Evolutionary conservation across 2,329 filamentous ascomycete genomes (phyloP), one percentile per base, ranked within the genome.

Genomic region (Cytospora mali): DNA sequence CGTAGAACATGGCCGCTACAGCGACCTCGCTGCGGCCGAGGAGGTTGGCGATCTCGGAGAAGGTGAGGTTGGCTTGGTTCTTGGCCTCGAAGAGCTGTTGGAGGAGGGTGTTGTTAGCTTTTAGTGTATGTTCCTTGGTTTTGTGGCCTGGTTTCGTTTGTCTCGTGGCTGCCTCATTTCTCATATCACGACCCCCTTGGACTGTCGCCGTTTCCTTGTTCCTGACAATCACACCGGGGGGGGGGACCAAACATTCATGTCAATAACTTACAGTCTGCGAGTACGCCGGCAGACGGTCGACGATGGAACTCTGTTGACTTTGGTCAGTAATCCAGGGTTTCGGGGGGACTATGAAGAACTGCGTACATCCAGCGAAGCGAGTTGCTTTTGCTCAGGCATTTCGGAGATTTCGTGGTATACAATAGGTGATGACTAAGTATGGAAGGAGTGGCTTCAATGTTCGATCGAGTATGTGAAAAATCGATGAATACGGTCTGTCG

Each of bases 1-100:
- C 93, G 75, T 97, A 97, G 83, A 97, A 97, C 66, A 97, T 80
- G 2, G 93, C 93, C 2, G 93, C 93, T 4, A 90, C 86, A 48
- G 92, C 91, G 49, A 97, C 91, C 77, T 97, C 91, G 72, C 89
- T 87, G 67, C 93, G 90, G 66, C 87, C 88, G 61, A 97, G 82
- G 31, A 87, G 81, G 68, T 87, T 77, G 57, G 86, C 91, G 71
- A 97, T 93, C 50, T 85, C 78, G 73, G 92, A 91, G 73, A 97
- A 97, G 70, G 83, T 91, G 39, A 96, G 83, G 68, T 86, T 83
- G 76, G 90, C 89, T 61, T 77, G 74, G 55, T 91, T 88, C 77
- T 97, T 97, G 68, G 90, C 92, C 39, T 86, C 82, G 78, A 96
- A 96, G 66, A 97, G 89, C 6, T 65, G 60, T 14, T 18, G 16